A percentile compares a stretch with the other conserved stretches of the same genome.
phyloP scores from a whole-genome alignment of 352 stramenopile genomes.

The Phytophthora aleatoria region DNA sequence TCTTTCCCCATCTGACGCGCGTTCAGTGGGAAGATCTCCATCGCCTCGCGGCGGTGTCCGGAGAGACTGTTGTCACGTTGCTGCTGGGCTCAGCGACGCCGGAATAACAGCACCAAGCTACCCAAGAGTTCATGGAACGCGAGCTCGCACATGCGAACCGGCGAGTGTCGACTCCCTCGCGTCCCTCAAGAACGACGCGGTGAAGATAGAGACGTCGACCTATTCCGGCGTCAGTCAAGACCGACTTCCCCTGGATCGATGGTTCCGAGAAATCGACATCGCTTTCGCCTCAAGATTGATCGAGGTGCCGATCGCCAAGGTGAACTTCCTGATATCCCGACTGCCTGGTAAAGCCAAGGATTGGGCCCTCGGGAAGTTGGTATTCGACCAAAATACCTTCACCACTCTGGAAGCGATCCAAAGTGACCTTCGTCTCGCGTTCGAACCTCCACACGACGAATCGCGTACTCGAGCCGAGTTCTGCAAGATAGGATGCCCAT shows the following conservation, averaged over 20 bases:
- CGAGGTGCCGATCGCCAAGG: conserved; percentile 4
- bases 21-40: too few relatives aligned
- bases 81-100: too few relatives aligned
- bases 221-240: conserved; percentile 1
- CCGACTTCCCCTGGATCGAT: conserved; percentile 7
- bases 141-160: conserved; percentile 5
- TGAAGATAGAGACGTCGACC: too few relatives aligned
- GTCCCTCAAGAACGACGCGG: background rate
- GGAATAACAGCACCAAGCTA: too few relatives aligned
- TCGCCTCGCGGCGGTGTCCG: too few relatives aligned
- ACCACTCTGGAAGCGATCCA: conserved; percentile 13
- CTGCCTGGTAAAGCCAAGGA: conserved; percentile 25
- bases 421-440: conserved; percentile 10
- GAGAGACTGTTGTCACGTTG: too few relatives aligned
- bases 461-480: background rate
- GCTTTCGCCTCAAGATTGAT: conserved; percentile 16
- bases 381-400: conserved; percentile 11
- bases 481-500: conserved; percentile 10
- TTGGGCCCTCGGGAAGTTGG: conserved; percentile 15
- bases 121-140: conserved; percentile 16
- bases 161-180: background rate
- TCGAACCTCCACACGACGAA: conserved; percentile 32
- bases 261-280: conserved; percentile 27
- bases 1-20: too few relatives aligned
- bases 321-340: conserved; percentile 22